phyloP scores from a whole-genome alignment of 1,284 basidiomycete species.

The Gastroboletus turbinatus region DNA sequence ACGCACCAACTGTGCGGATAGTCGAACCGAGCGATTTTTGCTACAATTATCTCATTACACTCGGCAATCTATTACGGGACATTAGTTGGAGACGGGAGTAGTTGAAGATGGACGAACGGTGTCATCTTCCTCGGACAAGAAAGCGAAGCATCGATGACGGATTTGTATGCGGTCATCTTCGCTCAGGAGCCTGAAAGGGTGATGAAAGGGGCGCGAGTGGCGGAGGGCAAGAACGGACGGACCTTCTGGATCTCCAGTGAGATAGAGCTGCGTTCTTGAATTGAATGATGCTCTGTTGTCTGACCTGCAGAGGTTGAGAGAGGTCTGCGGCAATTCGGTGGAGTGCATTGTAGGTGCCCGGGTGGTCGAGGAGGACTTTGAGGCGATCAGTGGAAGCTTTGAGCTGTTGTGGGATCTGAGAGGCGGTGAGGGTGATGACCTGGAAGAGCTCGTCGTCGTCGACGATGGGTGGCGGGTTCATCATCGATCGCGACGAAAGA shows the following conservation, averaged over 20 bases:
- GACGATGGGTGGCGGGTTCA: constrained; percentile 33
- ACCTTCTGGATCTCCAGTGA: constrained; percentile 77
- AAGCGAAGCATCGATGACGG: constrained; percentile 55
- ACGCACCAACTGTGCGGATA: constrained; percentile 66
- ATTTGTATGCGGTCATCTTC: constrained; percentile 64
- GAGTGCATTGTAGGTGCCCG: constrained; percentile 68
- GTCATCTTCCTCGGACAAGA: constrained; percentile 74
- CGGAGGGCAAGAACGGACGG: constrained; percentile 20
- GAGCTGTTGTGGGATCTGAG: constrained; percentile 62
- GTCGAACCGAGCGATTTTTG: constrained; percentile 71
- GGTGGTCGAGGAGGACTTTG: constrained; percentile 60
- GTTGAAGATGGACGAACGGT: constrained; percentile 43
- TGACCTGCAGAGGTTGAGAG: constrained; percentile 57
- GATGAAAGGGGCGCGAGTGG: constrained; percentile 10
- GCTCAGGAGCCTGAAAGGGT: constrained; percentile 52
- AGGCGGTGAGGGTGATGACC: constrained; percentile 63
- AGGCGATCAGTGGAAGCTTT: constrained; percentile 60
- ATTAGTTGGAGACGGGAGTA: constrained; percentile 7
- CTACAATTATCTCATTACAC: constrained; percentile 68
- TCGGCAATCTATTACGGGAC: constrained; percentile 57
- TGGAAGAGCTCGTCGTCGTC: constrained; percentile 61
- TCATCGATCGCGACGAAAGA: constrained; percentile 19
- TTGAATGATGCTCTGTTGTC: constrained; percentile 78
- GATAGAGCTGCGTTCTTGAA: constrained; percentile 71
- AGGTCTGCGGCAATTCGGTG: constrained; percentile 67